These are phyloP conservation scores for Diatrype stigma DNA, from an alignment of 2,329 filamentous ascomycete species.

Conservation along the genomic window DNA sequence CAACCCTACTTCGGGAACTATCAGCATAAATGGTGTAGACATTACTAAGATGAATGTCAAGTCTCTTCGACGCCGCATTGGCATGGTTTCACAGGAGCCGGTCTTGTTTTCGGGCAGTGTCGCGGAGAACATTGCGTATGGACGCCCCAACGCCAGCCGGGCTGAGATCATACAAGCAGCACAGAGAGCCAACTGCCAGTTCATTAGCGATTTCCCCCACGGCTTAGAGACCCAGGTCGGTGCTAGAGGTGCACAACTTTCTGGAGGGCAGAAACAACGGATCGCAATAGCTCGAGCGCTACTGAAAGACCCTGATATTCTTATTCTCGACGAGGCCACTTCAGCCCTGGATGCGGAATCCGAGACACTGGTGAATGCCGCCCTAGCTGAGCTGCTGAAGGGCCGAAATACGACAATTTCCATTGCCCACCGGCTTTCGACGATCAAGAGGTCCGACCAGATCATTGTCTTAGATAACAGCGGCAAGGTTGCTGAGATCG, in stretches of 20 bases:
- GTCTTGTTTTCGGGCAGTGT: constrained; percentile 85
- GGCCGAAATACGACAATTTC: constrained; percentile 95
- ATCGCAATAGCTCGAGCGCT: constrained; percentile 95
- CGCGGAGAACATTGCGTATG: constrained; percentile 88
- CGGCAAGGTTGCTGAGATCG: constrained; percentile 86
- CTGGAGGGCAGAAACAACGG: constrained; percentile 93
- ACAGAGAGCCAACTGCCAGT: constrained; percentile 88
- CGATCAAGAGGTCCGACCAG: constrained; percentile 90
- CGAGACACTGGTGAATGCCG: constrained; percentile 92
- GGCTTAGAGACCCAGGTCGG: constrained; percentile 93
- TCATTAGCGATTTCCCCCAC: constrained; percentile 94
- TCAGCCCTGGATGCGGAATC: constrained; percentile 94
- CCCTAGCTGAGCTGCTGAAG: constrained; percentile 72
- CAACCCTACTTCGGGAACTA: constrained; percentile 69
- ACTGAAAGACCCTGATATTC: constrained; percentile 92
- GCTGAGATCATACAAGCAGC: constrained; percentile 83
- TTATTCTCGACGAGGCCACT: constrained; percentile 95
- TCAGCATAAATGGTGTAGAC: constrained; percentile 81
- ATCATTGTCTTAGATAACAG: constrained; percentile 89
- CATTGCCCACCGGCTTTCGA: constrained; percentile 92
- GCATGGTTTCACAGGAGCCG: constrained; percentile 92
- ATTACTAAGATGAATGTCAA: constrained; percentile 87
- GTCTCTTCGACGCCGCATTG: constrained; percentile 85
- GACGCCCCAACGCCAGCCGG: constrained; percentile 71
- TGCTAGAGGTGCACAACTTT: constrained; percentile 86